Evolutionary conservation across 2,329 filamentous ascomycete genomes (phyloP), one percentile per base, ranked within the genome.

Genomic region (Colletotrichum neosansevieriae): DNA sequence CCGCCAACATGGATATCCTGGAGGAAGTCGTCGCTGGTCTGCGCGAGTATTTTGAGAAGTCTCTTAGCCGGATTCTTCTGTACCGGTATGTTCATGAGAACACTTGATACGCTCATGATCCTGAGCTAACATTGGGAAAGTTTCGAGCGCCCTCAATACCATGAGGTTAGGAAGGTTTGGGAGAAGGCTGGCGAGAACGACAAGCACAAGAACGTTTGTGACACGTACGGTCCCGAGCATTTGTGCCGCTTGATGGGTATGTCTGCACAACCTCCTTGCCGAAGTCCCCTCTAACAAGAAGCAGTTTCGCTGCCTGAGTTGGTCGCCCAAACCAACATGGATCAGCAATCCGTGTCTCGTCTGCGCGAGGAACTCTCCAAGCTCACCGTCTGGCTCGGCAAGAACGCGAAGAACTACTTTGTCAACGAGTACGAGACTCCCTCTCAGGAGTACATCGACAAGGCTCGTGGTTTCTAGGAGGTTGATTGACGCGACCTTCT

Each of bases 281-380:
- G 10, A 45, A 42, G 42, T 44, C 29, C 64, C 6, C 73, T 36
- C 66, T 69, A 50, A 69, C 13, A n/a, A n/a, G 47, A 50, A 44
- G 40, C 11, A 97, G 95, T 97, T 3, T 92, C 92, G 1, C 89
- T 98, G 73, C 95, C 96, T 0, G 96, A 99, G 77, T 89, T 98
- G 45, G 90, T 98, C 70, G 94, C 94, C 4, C 96, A 99, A 78
- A 99, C 96, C 59, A 98, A 98, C 81, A 97, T 99, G 94, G 96
- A 98, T 76, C 86, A 91, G 60, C 94, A 97, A 78, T 94, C 94
- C 2, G 93, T 97, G 47, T 92, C 91, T 70, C 92, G 94, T 53
- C 88, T 98, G 29, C 91, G 94, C 12, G 94, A 98, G 75, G 96
- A 99, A 78, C 86, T 99, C 15, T 87, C 89, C 73, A 95, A 94